phyloP scores from a whole-genome alignment of 2,329 filamentous ascomycete genomes.

The Elsinoe ampelina region DNA sequence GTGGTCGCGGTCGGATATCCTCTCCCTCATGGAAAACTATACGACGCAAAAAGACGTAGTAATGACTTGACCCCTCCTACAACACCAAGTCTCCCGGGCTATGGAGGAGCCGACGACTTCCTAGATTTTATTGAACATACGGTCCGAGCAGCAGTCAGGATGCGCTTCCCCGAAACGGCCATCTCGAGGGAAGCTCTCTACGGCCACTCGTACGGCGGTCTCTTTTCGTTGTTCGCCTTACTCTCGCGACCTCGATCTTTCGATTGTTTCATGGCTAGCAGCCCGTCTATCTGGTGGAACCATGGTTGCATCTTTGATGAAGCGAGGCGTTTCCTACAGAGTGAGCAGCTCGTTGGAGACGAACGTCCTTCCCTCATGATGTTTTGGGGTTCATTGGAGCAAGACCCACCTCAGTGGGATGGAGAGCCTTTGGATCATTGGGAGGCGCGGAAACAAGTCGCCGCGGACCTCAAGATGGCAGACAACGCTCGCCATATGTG shows the following conservation, averaged over 20 bases:
- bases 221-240: slow-evolving; percentile 40
- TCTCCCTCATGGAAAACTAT: slow-evolving; percentile 17
- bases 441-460: slow-evolving; percentile 18
- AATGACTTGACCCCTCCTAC: slow-evolving; percentile 19
- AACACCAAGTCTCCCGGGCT: slow-evolving; percentile 30
- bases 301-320: slow-evolving; percentile 29
- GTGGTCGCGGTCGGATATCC: slow-evolving; percentile 24
- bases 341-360: slow-evolving; percentile 21
- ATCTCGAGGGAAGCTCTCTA: slow-evolving; percentile 36
- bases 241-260: slow-evolving; percentile 35
- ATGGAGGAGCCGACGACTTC: slow-evolving; percentile 34
- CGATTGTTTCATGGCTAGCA: slow-evolving; percentile 37
- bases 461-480: slow-evolving; percentile 21
- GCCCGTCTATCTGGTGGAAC: slow-evolving; percentile 43
- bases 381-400: slow-evolving; percentile 29
- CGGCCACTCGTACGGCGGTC: slow-evolving; percentile 43
- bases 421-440: slow-evolving; percentile 27
- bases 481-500: slow-evolving; percentile 23
- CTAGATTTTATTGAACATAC: slow-evolving; percentile 35
- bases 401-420: slow-evolving; percentile 22
- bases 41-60: slow-evolving; percentile 17
- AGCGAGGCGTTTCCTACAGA: slow-evolving; percentile 21
- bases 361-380: slow-evolving; percentile 25
- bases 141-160: slow-evolving; percentile 26
- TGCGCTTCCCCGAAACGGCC: slow-evolving; percentile 24